These are phyloP conservation scores for Hypericum perforatum DNA, from an alignment of 345 rosid genomes.

Conservation along the genomic window DNA sequence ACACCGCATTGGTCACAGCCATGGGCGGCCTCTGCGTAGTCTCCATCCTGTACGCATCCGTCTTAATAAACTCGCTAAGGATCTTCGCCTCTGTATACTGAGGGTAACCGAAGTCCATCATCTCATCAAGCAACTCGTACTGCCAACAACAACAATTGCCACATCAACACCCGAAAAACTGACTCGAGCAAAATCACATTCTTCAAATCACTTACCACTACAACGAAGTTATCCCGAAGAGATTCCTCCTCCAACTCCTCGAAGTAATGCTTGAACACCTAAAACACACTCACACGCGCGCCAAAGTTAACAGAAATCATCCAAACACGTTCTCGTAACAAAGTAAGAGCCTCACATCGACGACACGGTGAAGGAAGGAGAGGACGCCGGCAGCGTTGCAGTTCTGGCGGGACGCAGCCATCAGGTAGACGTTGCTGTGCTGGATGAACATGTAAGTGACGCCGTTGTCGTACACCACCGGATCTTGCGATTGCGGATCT, in stretches of 20 bases:
- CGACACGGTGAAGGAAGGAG: constrained; percentile 77
- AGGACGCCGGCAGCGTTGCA: constrained; percentile 95
- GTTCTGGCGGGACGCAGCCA: constrained; percentile 87
- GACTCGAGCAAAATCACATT: not conserved
- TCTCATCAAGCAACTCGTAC: constrained; percentile 98
- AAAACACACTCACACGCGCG: not conserved
- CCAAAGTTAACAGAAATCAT: not conserved
- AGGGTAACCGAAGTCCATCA: constrained; percentile 98
- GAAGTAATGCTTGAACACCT: constrained; percentile 97
- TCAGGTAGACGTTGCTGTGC: constrained; percentile 82
- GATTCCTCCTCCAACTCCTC: constrained; percentile 98
- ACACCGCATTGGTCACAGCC: constrained; percentile 98
- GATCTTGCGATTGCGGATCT: constrained; percentile 94
- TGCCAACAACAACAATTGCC: constrained; percentile 24
- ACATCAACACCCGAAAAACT: not conserved
- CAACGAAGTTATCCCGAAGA: constrained; percentile 91
- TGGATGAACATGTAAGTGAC: constrained; percentile 89
- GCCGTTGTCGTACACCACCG: constrained; percentile 93
- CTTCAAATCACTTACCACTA: constrained; percentile 72
- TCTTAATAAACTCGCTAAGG: constrained; percentile 92
- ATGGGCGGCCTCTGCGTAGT: constrained; percentile 93
- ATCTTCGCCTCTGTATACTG: constrained; percentile 88
- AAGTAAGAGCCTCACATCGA: constrained; percentile 54
- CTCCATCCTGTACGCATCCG: constrained; percentile 97
- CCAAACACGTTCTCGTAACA: not conserved